Percentiles rank a stretch among this genome's conserved stretches.
These are phyloP conservation scores for Talaromyces ruber DNA, from an alignment of 495 filamentous ascomycete genomes.

Conservation along the genomic window DNA sequence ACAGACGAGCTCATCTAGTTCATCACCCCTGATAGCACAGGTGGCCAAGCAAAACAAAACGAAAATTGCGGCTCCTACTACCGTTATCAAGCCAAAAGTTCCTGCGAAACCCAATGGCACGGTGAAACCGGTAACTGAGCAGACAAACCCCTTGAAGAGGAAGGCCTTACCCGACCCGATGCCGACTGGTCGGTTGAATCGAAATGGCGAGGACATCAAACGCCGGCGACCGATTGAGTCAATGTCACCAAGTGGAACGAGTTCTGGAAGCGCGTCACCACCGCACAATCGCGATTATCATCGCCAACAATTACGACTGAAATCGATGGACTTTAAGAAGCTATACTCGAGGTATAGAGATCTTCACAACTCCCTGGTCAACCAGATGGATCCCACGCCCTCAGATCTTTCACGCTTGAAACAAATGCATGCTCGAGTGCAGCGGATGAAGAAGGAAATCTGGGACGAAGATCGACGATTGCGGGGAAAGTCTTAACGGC, in stretches of 20 bases:
- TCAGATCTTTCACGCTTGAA: slow-evolving; percentile 49
- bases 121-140: slow-evolving; percentile 5
- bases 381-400: slow-evolving; percentile 39
- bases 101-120: slow-evolving; percentile 3
- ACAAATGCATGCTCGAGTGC: slow-evolving; percentile 52
- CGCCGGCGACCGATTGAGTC: slow-evolving; percentile 29
- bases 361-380: slow-evolving; percentile 51
- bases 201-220: slow-evolving; percentile 33
- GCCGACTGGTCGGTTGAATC: slow-evolving; percentile 20
- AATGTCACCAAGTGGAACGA: slow-evolving; percentile 39
- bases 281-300: slow-evolving; percentile 33
- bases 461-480: slow-evolving; percentile 36
- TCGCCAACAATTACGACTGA: slow-evolving; percentile 35
- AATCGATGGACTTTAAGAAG: slow-evolving; percentile 53
- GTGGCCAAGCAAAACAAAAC: slow-evolving; percentile 21
- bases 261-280: slow-evolving; percentile 34
- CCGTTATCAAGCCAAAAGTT: slow-evolving; percentile 18
- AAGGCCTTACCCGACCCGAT: slow-evolving; percentile 33
- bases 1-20: slow-evolving; percentile 34
- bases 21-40: slow-evolving; percentile 36
- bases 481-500: slow-evolving; percentile 6
- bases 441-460: slow-evolving; percentile 60
- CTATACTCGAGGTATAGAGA: slow-evolving; percentile 55
- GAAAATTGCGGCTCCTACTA: slow-evolving; percentile 7
- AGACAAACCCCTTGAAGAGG: slow-evolving; percentile 35